A percentile compares a stretch with the other conserved stretches of the same genome.
phyloP scores from a whole-genome alignment of 495 filamentous ascomycete genomes.

The Daldinia childiae region DNA sequence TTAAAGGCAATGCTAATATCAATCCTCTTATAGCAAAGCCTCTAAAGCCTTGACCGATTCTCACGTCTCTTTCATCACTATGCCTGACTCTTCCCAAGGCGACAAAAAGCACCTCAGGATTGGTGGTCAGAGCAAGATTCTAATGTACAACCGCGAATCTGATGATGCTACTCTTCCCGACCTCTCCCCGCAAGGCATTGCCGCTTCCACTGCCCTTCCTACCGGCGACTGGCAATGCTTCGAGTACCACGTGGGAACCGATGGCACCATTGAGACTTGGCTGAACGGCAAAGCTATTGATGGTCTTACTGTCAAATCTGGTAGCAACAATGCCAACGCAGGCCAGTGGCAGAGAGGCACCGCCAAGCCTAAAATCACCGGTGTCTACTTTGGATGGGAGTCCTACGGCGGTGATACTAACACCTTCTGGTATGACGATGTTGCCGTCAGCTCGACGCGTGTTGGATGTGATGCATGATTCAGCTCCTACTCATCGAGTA shows the following conservation, averaged over 20 bases:
- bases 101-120: conserved; percentile 66
- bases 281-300: conserved; percentile 59
- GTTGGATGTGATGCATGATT: conserved; percentile 54
- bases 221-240: conserved; percentile 63
- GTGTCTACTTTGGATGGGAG: conserved; percentile 69
- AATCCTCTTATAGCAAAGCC: conserved; percentile 55
- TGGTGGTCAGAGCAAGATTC: conserved; percentile 64
- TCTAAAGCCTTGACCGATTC: conserved; percentile 60
- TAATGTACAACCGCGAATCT: conserved; percentile 69
- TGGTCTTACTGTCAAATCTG: conserved; percentile 58
- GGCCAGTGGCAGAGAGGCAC: conserved; percentile 59
- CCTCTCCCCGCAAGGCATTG: conserved; percentile 64
- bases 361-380: conserved; percentile 60
- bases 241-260: conserved; percentile 65
- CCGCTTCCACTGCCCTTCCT: conserved; percentile 59
- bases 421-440: conserved; percentile 69
- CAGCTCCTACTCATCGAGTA: not conserved
- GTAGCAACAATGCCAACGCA: conserved; percentile 59
- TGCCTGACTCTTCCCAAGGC: conserved; percentile 65
- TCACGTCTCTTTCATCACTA: conserved; percentile 69
- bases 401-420: conserved; percentile 66
- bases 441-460: conserved; percentile 54
- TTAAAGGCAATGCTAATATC: conserved; percentile 40
- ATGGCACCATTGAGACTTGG: conserved; percentile 67
- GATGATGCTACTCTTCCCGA: conserved; percentile 70